phyloP scores from a whole-genome alignment of 768 basidiomycete species.

The Clavulina sp. region DNA sequence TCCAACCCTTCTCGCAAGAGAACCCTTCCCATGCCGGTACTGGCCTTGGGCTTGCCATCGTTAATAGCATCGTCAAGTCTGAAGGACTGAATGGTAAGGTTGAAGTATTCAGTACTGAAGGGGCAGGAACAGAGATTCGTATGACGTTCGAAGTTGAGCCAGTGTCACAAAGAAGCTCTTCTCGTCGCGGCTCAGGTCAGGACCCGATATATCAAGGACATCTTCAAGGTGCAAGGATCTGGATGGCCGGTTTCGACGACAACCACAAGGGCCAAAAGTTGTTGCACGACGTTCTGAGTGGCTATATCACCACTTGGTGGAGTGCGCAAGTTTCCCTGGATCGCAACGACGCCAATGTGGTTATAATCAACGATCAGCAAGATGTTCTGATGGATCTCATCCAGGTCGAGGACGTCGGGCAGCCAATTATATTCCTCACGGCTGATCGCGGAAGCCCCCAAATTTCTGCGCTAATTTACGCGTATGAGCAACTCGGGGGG shows the following conservation, averaged over 20 bases:
- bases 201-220: too few species aligned
- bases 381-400: conserved; percentile 39
- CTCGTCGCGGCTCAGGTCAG: conserved; percentile 22
- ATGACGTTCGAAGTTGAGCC: conserved; percentile 67
- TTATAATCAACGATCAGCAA: conserved; percentile 67
- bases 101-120: conserved; percentile 86
- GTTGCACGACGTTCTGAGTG: conserved; percentile 39
- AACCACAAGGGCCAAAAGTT: conserved; percentile 49
- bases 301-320: conserved; percentile 65
- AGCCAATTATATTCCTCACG: conserved; percentile 62
- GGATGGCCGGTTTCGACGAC: conserved; percentile 54
- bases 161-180: too few species aligned
- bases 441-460: conserved; percentile 47
- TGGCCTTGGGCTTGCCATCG: conserved; percentile 86
- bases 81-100: conserved; percentile 79
- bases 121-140: conserved; percentile 79
- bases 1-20: conserved; percentile 95
- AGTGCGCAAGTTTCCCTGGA: conserved; percentile 33
- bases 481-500: conserved; percentile 67
- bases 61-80: conserved; percentile 78
- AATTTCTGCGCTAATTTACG: conserved; percentile 42
- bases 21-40: conserved; percentile 87
- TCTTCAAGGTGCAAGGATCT: conserved; percentile 20
- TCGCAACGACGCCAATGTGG: conserved; percentile 43
- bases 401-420: conserved; percentile 33